A percentile compares a stretch with the other conserved stretches of the same genome.
Evolutionary conservation across 768 basidiomycete genomes (phyloP).

Genomic region (Psilocybe azurescens): DNA sequence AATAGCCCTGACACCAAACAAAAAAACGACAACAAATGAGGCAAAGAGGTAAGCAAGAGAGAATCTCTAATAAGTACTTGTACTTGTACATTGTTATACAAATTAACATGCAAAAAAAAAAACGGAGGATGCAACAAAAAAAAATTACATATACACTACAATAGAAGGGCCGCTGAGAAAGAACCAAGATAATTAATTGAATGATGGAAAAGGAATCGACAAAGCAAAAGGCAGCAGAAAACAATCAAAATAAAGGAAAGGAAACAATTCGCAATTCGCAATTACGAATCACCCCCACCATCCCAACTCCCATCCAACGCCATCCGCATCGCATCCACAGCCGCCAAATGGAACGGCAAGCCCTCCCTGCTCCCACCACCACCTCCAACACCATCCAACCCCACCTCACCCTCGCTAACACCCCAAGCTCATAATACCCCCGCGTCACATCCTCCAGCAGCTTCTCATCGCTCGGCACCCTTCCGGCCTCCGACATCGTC

Average conservation of each 20-base stretch:
- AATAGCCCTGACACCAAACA: too few species aligned
- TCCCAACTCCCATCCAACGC: constrained; percentile 44
- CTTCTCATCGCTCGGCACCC: constrained; percentile 28
- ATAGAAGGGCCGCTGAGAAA: background rate
- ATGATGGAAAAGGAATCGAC: background rate
- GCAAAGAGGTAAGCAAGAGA: too few species aligned
- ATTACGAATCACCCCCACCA: constrained; percentile 22
- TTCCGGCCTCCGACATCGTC: constrained; percentile 11
- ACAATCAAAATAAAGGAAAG: constrained; percentile 4
- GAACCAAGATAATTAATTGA: background rate
- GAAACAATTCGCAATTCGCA: background rate
- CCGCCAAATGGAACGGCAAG: constrained; percentile 78
- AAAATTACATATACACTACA: background rate
- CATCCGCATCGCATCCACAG: constrained; percentile 65
- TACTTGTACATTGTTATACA: background rate
- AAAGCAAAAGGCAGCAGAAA: background rate
- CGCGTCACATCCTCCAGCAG: constrained; percentile 61
- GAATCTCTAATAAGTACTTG: background rate
- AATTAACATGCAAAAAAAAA: too few species aligned
- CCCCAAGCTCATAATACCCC: constrained; percentile 73
- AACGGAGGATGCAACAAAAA: background rate
- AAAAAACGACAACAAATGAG: too few species aligned
- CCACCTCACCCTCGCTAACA: constrained; percentile 59
- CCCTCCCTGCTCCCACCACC: constrained; percentile 44
- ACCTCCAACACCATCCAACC: constrained; percentile 39